phyloP scores from a whole-genome alignment of 2,329 filamentous ascomycete genomes.

The Aspergillus sojae region DNA sequence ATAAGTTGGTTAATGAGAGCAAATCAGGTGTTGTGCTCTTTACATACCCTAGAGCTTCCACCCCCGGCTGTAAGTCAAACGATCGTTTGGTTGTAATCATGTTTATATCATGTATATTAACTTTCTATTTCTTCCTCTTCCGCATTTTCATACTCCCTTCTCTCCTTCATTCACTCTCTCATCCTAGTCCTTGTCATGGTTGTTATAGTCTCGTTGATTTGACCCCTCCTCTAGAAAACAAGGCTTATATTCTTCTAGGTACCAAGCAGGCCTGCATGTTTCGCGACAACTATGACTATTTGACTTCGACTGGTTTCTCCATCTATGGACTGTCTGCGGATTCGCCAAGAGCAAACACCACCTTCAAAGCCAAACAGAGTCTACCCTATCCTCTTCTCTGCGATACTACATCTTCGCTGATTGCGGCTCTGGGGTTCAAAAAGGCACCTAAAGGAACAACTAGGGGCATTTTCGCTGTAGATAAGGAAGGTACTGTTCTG shows the following conservation, averaged over 20 bases:
- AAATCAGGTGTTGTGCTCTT: slow-evolving; percentile 86
- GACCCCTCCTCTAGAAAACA: not conserved
- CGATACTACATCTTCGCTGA: slow-evolving; percentile 73
- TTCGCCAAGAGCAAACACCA: slow-evolving; percentile 86
- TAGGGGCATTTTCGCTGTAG: slow-evolving; percentile 84
- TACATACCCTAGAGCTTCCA: slow-evolving; percentile 93
- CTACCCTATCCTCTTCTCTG: slow-evolving; percentile 87
- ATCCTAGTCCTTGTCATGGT: not conserved
- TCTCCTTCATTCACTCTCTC: not conserved
- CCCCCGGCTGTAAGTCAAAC: slow-evolving; percentile 80
- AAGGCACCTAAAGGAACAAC: slow-evolving; percentile 79
- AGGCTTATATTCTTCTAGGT: slow-evolving; percentile 57
- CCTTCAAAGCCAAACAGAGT: slow-evolving; percentile 88
- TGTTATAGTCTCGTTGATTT: not conserved
- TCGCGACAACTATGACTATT: slow-evolving; percentile 76
- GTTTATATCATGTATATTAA: not conserved
- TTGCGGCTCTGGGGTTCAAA: slow-evolving; percentile 84
- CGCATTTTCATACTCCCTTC: not conserved
- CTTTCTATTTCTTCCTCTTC: not conserved
- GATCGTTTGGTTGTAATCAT: slow-evolving; percentile 2
- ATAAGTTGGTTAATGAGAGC: slow-evolving; percentile 79
- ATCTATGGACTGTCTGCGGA: slow-evolving; percentile 92
- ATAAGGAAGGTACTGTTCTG: slow-evolving; percentile 79
- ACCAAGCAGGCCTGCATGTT: slow-evolving; percentile 93
- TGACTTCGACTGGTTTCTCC: slow-evolving; percentile 76